phyloP scores from a whole-genome alignment of 306 rosid genomes.

The Begonia peltatifolia region DNA sequence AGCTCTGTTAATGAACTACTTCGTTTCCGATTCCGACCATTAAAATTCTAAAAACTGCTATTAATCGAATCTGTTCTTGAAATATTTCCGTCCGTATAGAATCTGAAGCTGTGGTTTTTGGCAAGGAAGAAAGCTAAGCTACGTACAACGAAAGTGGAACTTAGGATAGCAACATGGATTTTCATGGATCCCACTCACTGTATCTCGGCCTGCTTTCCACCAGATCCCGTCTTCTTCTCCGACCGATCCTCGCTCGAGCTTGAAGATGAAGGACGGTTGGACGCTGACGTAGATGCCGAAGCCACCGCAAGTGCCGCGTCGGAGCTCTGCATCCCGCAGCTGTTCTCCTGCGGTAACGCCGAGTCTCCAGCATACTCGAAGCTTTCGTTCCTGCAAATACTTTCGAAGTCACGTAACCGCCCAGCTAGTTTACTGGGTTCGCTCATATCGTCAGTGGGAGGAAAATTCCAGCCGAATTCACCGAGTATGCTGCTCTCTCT shows the following conservation, averaged over 20 bases:
- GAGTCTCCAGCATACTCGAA: conserved; percentile 15
- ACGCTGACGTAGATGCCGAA: conserved; percentile 24
- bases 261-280: conserved; percentile 58
- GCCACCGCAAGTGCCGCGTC: conserved; percentile 12
- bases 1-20: background rate
- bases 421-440: background rate
- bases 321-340: conserved; percentile 9
- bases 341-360: background rate
- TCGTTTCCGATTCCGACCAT: background rate
- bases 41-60: background rate
- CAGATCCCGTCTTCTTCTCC: conserved; percentile 58
- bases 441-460: conserved; percentile 16
- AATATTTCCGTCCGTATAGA: background rate
- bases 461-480: conserved; percentile 65
- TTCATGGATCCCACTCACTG: conserved; percentile 59
- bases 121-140: conserved; percentile 10
- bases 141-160: conserved; percentile 14
- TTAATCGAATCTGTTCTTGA: background rate
- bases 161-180: conserved; percentile 3
- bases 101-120: conserved; percentile 1
- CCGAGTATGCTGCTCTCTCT: conserved; percentile 33
- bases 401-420: conserved; percentile 5
- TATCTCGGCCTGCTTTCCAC: conserved; percentile 45
- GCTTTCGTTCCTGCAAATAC: conserved; percentile 19
- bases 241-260: conserved; percentile 77